Conservation (phyloP, 129 eudicot species). For the Ambrosia trifida region DNA sequence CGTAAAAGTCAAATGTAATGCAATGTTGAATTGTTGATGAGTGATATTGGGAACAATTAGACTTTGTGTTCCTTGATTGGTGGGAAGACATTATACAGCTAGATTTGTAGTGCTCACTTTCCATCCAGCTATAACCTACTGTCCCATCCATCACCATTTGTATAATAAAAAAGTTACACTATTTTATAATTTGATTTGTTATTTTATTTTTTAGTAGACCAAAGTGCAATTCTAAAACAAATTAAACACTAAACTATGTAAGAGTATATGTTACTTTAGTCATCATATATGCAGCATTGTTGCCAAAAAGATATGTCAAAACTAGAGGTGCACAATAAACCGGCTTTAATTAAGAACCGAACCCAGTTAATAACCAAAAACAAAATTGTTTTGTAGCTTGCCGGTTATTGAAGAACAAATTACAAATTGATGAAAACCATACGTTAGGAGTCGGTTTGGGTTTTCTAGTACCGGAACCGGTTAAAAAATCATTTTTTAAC, state of each 20-base stretch:
- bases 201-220: not conserved
- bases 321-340: no score
- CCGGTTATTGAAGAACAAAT: no score
- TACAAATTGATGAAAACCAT: not conserved
- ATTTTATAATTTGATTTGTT: not conserved
- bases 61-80: constrained; percentile 37
- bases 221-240: not conserved
- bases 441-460: no score
- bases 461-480: no score
- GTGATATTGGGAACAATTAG: constrained; percentile 1
- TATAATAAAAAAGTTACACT: not conserved
- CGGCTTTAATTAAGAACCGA: no score
- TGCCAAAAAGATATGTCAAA: not conserved
- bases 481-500: no score
- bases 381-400: no score
- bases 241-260: not conserved
- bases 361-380: no score
- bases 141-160: constrained; percentile 25
- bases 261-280: no score
- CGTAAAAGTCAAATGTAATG: not conserved
- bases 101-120: constrained; percentile 28
- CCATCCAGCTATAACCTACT: constrained; percentile 36
- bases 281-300: not conserved
- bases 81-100: constrained; percentile 36
- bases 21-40: not conserved